Percentiles rank a stretch among this genome's conserved stretches.
Evolutionary conservation across 2,329 filamentous ascomycete species (phyloP).

Genomic region (Daldinia eschscholtzii): DNA sequence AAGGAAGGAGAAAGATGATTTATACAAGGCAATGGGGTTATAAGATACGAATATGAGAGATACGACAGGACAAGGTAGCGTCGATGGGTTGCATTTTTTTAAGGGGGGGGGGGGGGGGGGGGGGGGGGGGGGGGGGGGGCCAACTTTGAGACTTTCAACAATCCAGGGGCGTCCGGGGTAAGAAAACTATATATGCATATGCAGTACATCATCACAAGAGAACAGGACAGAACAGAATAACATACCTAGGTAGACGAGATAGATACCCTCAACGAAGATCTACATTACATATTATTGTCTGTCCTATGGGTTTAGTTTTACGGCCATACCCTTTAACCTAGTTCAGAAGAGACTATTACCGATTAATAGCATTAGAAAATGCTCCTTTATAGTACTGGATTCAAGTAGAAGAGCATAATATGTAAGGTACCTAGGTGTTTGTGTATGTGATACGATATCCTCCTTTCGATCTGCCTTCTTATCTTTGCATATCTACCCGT

Average conservation of each 20-base stretch:
- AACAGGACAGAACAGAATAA: not conserved
- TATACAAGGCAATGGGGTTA: not conserved
- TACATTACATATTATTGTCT: constrained; percentile 21
- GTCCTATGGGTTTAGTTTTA: not conserved
- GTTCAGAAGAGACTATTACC: not conserved
- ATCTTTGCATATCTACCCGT: not conserved
- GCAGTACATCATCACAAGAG: too few relatives aligned
- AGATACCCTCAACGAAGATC: constrained; percentile 49
- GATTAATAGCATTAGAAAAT: too few relatives aligned
- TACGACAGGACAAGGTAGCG: not conserved
- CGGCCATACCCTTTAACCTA: too few relatives aligned
- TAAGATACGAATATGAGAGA: not conserved
- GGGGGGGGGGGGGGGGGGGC: not conserved
- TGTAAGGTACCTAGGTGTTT: not conserved
- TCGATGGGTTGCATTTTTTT: not conserved
- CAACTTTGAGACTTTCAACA: constrained; percentile 20
- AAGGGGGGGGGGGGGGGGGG: not conserved
- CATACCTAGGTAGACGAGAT: constrained; percentile 17
- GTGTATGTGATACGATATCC: constrained; percentile 8
- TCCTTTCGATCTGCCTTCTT: constrained; percentile 25
- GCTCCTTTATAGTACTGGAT: constrained; percentile 1
- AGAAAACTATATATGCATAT: not conserved
- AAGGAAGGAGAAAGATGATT: not conserved
- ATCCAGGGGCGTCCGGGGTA: constrained; percentile 19
- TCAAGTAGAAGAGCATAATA: constrained; percentile 3